Evolutionary conservation across 495 filamentous ascomycete species (phyloP).

Genomic region (Penicillium fimorum): DNA sequence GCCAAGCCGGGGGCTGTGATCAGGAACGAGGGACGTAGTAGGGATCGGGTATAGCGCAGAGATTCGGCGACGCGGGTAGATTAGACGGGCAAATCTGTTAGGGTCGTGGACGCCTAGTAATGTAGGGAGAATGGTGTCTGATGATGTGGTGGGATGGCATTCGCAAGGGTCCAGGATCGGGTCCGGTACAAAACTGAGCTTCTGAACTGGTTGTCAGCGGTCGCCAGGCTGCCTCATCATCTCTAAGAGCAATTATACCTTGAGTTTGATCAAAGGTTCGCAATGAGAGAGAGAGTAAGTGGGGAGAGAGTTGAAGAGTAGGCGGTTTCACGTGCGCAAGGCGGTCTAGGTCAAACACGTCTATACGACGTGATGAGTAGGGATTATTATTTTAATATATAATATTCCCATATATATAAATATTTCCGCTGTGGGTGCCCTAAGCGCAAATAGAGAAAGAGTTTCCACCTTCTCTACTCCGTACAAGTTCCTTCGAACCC

Average conservation of each 20-base stretch:
- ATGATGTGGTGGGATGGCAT: constrained; percentile 17
- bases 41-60: neutral
- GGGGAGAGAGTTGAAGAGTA: constrained; percentile 12
- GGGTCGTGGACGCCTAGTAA: constrained; percentile 8
- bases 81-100: constrained; percentile 1
- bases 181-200: constrained; percentile 3
- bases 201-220: constrained; percentile 13
- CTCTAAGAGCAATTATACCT: constrained; percentile 6
- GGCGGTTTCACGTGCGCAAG: constrained; percentile 32
- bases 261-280: neutral
- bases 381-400: constrained; percentile 3
- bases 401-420: neutral
- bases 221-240: constrained; percentile 7
- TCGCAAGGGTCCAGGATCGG: constrained; percentile 15
- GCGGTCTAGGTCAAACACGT: constrained; percentile 24
- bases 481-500: constrained; percentile 3
- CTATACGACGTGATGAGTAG: neutral
- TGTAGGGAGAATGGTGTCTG: constrained; percentile 7
- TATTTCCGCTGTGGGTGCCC: constrained; percentile 3
- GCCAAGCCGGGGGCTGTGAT: constrained; percentile 15
- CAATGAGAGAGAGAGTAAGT: neutral
- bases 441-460: constrained; percentile 5
- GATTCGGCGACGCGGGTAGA: neutral
- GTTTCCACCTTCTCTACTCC: constrained; percentile 1
- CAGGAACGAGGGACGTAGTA: neutral